These are phyloP conservation scores for Boletus bicolor DNA, from an alignment of 768 basidiomycete genomes.

Conservation along the genomic window DNA sequence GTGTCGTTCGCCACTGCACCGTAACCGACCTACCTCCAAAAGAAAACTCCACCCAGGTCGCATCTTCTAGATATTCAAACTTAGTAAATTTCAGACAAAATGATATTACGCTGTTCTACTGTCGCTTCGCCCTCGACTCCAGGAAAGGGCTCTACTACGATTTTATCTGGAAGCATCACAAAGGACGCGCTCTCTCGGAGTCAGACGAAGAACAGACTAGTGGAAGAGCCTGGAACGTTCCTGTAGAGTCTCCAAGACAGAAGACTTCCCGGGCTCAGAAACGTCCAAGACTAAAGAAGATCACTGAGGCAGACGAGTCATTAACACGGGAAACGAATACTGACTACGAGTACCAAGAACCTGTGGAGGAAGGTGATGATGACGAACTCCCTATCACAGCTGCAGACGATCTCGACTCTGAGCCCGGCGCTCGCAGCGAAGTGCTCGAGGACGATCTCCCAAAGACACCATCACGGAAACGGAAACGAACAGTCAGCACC, in stretches of 20 bases:
- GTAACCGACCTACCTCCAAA: slow-evolving; percentile 35
- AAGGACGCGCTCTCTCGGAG: slow-evolving; percentile 34
- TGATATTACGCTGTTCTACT: slow-evolving; percentile 45
- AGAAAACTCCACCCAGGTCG: slow-evolving; percentile 2
- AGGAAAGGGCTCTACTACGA: slow-evolving; percentile 60
- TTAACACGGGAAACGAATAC: slow-evolving; percentile 15
- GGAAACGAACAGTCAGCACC: slow-evolving; percentile 37
- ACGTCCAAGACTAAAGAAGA: slow-evolving; percentile 18
- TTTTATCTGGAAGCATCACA: slow-evolving; percentile 57
- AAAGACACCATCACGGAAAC: slow-evolving; percentile 54
- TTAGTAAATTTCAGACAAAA: slow-evolving; percentile 10
- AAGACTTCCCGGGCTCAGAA: slow-evolving; percentile 15
- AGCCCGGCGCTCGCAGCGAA: slow-evolving; percentile 28
- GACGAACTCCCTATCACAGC: slow-evolving; percentile 19
- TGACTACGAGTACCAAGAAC: slow-evolving; percentile 25
- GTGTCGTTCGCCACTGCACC: slow-evolving; percentile 50
- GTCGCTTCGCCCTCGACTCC: slow-evolving; percentile 56
- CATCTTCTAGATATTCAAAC: slow-evolving; percentile 13
- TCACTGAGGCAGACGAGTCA: slow-evolving; percentile 25
- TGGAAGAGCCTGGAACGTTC: slow-evolving; percentile 50
- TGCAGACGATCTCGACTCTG: slow-evolving; percentile 23
- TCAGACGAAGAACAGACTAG: slow-evolving; percentile 28
- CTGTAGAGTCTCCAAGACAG: slow-evolving; percentile 18
- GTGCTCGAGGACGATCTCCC: slow-evolving; percentile 32
- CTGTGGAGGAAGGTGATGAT: slow-evolving; percentile 12